These are phyloP conservation scores for Datisca glomerata DNA, from an alignment of 306 rosid genomes.

Conservation along the genomic window DNA sequence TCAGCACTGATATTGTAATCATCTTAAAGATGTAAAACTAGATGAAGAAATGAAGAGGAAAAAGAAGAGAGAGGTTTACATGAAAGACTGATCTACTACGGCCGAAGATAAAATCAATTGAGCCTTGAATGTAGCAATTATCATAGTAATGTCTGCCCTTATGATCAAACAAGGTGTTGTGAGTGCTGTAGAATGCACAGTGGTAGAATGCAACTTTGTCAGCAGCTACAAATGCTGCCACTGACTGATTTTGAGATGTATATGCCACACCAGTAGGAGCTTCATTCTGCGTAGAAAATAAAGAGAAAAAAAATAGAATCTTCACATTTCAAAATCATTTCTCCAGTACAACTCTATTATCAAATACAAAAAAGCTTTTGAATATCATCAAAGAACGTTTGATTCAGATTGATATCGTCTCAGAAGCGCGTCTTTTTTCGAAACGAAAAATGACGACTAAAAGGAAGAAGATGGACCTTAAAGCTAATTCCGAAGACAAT, in stretches of 20 bases:
- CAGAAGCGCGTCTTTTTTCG: no score
- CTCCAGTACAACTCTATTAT: no score
- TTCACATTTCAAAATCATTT: no score
- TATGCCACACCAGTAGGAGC: slow-evolving; percentile 92
- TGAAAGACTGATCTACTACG: slow-evolving; percentile 50
- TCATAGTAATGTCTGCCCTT: slow-evolving; percentile 86
- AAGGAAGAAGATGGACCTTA: slow-evolving; percentile 32
- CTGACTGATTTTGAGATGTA: slow-evolving; percentile 93
- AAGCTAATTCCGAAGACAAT: slow-evolving; percentile 78
- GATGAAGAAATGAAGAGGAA: not conserved
- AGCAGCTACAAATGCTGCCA: slow-evolving; percentile 75
- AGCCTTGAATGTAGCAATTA: slow-evolving; percentile 65
- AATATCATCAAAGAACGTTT: no score
- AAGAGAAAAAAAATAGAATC: no score
- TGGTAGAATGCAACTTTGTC: slow-evolving; percentile 76
- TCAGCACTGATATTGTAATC: no score
- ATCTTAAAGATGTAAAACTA: no score
- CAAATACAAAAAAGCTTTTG: no score
- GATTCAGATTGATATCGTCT: no score
- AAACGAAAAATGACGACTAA: not conserved
- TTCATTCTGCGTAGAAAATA: slow-evolving; percentile 78
- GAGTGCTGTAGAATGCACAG: slow-evolving; percentile 82
- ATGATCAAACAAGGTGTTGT: slow-evolving; percentile 79
- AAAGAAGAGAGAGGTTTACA: slow-evolving; percentile 15
- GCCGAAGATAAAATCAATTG: slow-evolving; percentile 90